Base-by-base conservation (phyloP, 306 rosid genomes). In the Rosa rugosa region DNA sequence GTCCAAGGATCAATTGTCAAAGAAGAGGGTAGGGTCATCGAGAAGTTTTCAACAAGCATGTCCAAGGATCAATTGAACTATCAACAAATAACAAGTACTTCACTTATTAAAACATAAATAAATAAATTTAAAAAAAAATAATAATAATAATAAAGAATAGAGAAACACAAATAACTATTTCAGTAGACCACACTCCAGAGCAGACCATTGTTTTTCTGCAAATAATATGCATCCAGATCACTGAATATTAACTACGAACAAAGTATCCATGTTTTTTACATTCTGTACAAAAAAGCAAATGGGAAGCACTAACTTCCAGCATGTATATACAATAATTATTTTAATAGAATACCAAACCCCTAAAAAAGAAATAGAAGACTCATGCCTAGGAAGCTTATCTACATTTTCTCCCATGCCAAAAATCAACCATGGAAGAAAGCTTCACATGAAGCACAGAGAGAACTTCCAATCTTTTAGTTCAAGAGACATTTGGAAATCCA, bases 311-410 rank as follows among this genome's bases (percentile, higher is more conserved):
- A 53, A 73, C 36, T 73, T 56, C 40, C 44, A 38, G 50, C 67
- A 56, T 50, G 10, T 40, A 73, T 73, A 56, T n/a, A 73, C 77
- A 38, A 38, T 0, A 38, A 11, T n/a, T 38, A 20, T 73, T 73
- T 73, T 23, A 20, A 22, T 56, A 73, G 31, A 38, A 12, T 3
- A 7, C 49, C 31, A 1, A 53, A 11, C 34, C 66, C 8, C 17
- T 56, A 8, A 14, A 12, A 12, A 73, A 2, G 38, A 5, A 2
- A 6, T 57, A 12, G 42, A 57, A 42, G 42, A 46, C 45, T 75
- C 78, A 13, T 49, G 83, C 85, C 40, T 51, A 14, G 85, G 85
- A 84, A 78, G 85, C 88, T 75, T 84, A 81, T 69, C 75, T 78
- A 71, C 77, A 77, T 75, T 59, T 73, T 73, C 83, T 75, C 75